Evolutionary conservation across 2,329 filamentous ascomycete species (phyloP).

Genomic region (Phialophora verrucosa): DNA sequence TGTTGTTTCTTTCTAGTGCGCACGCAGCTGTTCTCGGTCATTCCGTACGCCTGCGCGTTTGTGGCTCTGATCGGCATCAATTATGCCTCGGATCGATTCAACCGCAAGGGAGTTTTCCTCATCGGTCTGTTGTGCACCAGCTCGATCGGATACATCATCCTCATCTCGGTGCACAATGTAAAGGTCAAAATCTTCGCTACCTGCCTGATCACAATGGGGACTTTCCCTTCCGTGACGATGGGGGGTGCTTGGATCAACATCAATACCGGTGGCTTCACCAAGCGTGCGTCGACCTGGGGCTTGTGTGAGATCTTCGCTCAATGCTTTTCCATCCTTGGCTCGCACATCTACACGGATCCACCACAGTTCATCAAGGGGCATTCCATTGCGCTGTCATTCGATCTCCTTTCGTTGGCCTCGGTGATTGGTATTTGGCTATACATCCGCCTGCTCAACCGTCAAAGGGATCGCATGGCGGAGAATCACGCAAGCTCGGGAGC

Average conservation of each 20-base stretch:
- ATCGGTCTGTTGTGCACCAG: conserved; percentile 2
- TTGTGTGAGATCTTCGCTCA: conserved; percentile 18
- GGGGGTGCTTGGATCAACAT: conserved; percentile 16
- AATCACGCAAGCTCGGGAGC: background rate
- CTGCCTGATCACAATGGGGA: conserved; percentile 19
- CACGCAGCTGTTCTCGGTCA: conserved; percentile 27
- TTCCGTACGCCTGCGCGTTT: conserved; percentile 28
- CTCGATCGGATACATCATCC: conserved; percentile 2
- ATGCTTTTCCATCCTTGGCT: conserved; percentile 19
- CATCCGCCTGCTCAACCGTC: conserved; percentile 2
- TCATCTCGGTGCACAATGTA: conserved; percentile 7
- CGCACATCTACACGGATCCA: conserved; percentile 24
- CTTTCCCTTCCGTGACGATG: conserved; percentile 18
- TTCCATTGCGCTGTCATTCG: conserved; percentile 19
- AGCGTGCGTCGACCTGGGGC: conserved; percentile 22
- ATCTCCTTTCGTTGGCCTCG: background rate
- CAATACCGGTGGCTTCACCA: conserved; percentile 27
- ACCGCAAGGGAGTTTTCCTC: conserved; percentile 15
- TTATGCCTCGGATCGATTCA: conserved; percentile 19
- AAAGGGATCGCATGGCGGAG: background rate
- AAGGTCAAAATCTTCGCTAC: conserved; percentile 15
- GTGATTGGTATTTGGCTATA: background rate
- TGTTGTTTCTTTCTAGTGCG: conserved; percentile 11
- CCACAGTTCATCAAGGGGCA: conserved; percentile 29
- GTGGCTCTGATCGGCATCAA: conserved; percentile 16